A percentile compares a stretch with the other conserved stretches of the same genome.
Evolutionary conservation across 2,329 filamentous ascomycete species (phyloP).

Genomic region (Escovopsis sp.): DNA sequence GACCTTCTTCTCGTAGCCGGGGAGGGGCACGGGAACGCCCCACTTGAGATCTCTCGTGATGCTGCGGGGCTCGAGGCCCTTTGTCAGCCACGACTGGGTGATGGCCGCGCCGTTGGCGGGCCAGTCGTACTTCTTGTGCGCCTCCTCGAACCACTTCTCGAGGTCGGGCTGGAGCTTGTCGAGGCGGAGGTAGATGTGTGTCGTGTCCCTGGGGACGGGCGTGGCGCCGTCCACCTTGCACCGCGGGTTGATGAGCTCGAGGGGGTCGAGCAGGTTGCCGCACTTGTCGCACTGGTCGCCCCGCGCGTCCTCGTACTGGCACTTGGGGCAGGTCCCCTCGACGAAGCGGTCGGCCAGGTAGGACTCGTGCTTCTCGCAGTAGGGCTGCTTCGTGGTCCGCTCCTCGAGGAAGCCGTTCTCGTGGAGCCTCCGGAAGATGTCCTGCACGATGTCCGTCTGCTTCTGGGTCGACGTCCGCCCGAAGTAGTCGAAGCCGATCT

Average conservation of each 20-base stretch:
- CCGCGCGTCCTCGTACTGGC: slow-evolving; percentile 54
- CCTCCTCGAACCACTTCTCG: slow-evolving; percentile 60
- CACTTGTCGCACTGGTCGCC: slow-evolving; percentile 67
- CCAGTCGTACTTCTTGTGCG: slow-evolving; percentile 63
- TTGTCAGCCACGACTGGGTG: slow-evolving; percentile 66
- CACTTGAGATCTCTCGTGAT: slow-evolving; percentile 90
- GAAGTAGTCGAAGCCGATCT: slow-evolving; percentile 89
- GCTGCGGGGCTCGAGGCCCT: slow-evolving; percentile 71
- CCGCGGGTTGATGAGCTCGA: slow-evolving; percentile 66
- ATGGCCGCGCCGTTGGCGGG: slow-evolving; percentile 61
- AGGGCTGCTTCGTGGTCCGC: slow-evolving; percentile 75
- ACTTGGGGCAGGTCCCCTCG: slow-evolving; percentile 64
- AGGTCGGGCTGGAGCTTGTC: slow-evolving; percentile 70
- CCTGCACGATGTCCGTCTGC: slow-evolving; percentile 86
- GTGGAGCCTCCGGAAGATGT: slow-evolving; percentile 77
- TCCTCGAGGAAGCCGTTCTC: slow-evolving; percentile 82
- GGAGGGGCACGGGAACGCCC: slow-evolving; percentile 49
- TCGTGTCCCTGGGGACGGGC: slow-evolving; percentile 68
- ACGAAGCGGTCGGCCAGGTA: slow-evolving; percentile 82
- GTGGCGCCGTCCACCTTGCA: slow-evolving; percentile 84
- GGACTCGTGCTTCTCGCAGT: slow-evolving; percentile 62
- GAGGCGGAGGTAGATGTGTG: slow-evolving; percentile 78
- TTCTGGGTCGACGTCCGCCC: slow-evolving; percentile 78
- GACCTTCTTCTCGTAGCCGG: slow-evolving; percentile 48
- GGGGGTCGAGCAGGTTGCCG: slow-evolving; percentile 54